Evolutionary conservation across 768 basidiomycete genomes (phyloP).

Genomic region (Xanthoconium stramineum): DNA sequence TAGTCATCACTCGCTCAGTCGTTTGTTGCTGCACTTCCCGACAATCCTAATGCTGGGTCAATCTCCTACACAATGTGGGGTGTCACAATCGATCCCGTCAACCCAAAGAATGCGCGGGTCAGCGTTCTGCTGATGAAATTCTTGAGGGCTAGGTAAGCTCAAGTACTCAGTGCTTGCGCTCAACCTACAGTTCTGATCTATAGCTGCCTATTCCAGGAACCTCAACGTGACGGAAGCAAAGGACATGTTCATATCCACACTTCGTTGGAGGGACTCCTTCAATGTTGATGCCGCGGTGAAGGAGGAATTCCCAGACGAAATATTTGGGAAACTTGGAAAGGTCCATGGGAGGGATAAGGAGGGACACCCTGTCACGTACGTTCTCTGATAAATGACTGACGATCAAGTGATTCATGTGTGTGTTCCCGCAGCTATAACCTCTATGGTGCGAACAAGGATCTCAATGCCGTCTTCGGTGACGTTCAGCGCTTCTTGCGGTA

Average conservation of each 20-base stretch:
- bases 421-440: constrained; percentile 62
- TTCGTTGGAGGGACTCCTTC: constrained; percentile 71
- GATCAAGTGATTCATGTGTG: not conserved
- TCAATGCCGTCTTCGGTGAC: constrained; percentile 73
- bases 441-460: constrained; percentile 67
- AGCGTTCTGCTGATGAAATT: constrained; percentile 83
- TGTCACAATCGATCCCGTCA: constrained; percentile 57
- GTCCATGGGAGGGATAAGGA: constrained; percentile 70
- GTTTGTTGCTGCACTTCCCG: constrained; percentile 58
- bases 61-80: constrained; percentile 67
- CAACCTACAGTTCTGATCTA: not conserved
- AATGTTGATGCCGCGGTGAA: constrained; percentile 55
- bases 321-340: constrained; percentile 63
- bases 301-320: constrained; percentile 58
- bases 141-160: constrained; percentile 61
- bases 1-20: constrained; percentile 46
- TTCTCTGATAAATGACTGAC: not conserved
- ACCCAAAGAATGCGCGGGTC: constrained; percentile 56
- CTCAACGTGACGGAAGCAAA: constrained; percentile 52
- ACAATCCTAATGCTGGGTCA: constrained; percentile 49
- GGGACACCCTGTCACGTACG: constrained; percentile 66
- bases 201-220: constrained; percentile 36
- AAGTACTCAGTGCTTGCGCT: not conserved
- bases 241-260: constrained; percentile 64
- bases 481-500: constrained; percentile 73